A percentile compares a stretch with the other conserved stretches of the same genome.
Evolutionary conservation across 805 yeast genomes (phyloP).

Genomic region (Naumovozyma baii): DNA sequence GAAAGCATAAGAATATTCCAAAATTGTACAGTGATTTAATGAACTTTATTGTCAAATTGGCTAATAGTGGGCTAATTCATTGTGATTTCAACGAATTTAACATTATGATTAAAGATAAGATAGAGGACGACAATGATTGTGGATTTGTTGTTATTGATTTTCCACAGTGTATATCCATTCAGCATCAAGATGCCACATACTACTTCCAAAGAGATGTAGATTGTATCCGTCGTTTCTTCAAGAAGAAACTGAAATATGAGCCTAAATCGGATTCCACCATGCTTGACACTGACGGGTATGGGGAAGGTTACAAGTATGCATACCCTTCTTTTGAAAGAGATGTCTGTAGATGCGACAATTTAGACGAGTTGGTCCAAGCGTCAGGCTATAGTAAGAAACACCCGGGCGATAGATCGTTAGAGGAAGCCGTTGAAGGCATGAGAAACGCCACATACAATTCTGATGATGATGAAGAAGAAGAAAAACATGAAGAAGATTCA

Average conservation of each 20-base stretch:
- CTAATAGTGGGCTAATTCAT: conserved; percentile 83
- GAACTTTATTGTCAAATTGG: conserved; percentile 77
- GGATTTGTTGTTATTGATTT: conserved; percentile 92
- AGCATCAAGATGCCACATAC: conserved; percentile 77
- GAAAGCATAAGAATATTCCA: conserved; percentile 58
- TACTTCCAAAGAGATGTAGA: conserved; percentile 91
- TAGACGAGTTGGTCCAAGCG: conserved; percentile 85
- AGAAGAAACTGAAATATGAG: conserved; percentile 60
- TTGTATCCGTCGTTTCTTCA: conserved; percentile 78
- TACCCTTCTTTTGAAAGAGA: conserved; percentile 78
- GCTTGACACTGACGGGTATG: conserved; percentile 72
- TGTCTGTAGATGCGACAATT: conserved; percentile 51
- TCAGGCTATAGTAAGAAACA: conserved; percentile 67
- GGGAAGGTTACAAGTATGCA: conserved; percentile 66
- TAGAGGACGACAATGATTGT: conserved; percentile 38
- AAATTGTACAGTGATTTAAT: conserved; percentile 75
- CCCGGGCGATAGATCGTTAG: conserved; percentile 52
- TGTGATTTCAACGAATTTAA: conserved; percentile 98
- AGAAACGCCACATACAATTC: conserved; percentile 35
- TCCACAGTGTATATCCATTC: conserved; percentile 94
- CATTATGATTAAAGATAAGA: conserved; percentile 64
- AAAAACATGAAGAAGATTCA: conserved; percentile 35
- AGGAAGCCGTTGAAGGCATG: conserved; percentile 63
- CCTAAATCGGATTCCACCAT: conserved; percentile 61
- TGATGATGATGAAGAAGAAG: conserved; percentile 28